Base-by-base conservation (phyloP, 208 protist species). In the Borovskyia barvae region DNA sequence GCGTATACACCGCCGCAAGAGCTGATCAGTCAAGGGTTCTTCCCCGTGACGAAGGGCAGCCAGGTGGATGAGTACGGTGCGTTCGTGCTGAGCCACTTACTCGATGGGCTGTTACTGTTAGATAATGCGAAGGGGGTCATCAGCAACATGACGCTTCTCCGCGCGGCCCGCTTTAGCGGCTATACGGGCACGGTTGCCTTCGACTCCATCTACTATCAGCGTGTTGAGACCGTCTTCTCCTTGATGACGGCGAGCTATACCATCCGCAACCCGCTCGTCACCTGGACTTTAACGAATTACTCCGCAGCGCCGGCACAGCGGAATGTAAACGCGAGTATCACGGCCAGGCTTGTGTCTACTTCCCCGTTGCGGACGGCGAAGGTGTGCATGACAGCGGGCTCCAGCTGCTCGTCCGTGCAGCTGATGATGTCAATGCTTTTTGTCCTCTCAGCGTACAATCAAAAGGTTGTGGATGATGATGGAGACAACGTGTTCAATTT, bases 181-280 rank as follows among this genome's bases (percentile, higher is more conserved):
- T 87, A 87, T 64, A 88, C 80, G 11, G 88, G 88, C 24, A 65
- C 46, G 28, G 82, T 94, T 30, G 67, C 75, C 25, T 92, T 94
- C 63, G 75, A 90, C 56, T 48, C 75, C 3, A 71, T 85, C 48
- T 83, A 80, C 64, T 77, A 77, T 54, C 80, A 92, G 55, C 81
- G 88, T 15, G 70, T 80, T 11, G 73, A 75, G 42, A 66, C 75
- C 15, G 59, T 64, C 22, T 90, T 84, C 48, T 71, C 70, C 12
- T 60, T 94, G 19, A 53, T 85, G 19, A 79, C 74, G 15, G 67
- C 65, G 15, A 59, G 49, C 32, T 82, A 82, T 60, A 57, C 61
- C 9, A 54, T 87, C 15, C 60, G 67, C 32, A 53, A 73, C 30
- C 66, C 82, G 35, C 72, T 92, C 1, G 63, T 89, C 25, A 82